These are phyloP conservation scores for Themeda triandra DNA, from an alignment of 176 grass and related monocot genomes.

Conservation along the genomic window DNA sequence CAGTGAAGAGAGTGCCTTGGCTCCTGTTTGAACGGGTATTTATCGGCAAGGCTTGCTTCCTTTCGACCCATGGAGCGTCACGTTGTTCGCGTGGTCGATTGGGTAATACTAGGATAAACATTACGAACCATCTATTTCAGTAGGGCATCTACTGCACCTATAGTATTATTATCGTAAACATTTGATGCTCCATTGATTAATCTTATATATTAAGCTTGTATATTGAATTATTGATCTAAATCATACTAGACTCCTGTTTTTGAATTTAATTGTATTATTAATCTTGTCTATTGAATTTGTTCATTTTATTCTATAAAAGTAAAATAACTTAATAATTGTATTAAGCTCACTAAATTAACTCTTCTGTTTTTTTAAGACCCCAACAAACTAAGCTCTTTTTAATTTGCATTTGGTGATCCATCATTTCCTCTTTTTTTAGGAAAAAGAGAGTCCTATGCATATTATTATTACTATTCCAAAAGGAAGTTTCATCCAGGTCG, in stretches of 20 bases:
- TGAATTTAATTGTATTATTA: neutral
- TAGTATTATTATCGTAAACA: neutral
- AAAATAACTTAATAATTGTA: neutral
- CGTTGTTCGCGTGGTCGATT: no score
- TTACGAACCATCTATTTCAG: neutral
- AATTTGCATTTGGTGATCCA: neutral
- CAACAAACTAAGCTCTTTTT: neutral
- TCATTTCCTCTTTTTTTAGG: neutral
- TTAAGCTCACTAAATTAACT: neutral
- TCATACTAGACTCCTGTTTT: neutral
- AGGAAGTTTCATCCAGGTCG: neutral
- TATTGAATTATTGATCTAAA: neutral
- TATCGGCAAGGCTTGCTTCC: neutral
- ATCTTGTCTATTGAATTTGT: neutral
- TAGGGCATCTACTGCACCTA: neutral
- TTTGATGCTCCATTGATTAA: neutral
- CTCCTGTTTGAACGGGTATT: neutral
- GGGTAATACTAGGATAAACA: neutral
- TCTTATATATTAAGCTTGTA: neutral
- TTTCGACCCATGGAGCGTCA: neutral
- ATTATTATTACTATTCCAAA: neutral
- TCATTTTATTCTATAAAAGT: neutral
- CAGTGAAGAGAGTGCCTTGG: neutral
- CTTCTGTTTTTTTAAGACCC: neutral
- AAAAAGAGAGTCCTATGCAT: neutral